Conservation (phyloP, 805 yeast species). For the Cyberlindnera maritima region DNA sequence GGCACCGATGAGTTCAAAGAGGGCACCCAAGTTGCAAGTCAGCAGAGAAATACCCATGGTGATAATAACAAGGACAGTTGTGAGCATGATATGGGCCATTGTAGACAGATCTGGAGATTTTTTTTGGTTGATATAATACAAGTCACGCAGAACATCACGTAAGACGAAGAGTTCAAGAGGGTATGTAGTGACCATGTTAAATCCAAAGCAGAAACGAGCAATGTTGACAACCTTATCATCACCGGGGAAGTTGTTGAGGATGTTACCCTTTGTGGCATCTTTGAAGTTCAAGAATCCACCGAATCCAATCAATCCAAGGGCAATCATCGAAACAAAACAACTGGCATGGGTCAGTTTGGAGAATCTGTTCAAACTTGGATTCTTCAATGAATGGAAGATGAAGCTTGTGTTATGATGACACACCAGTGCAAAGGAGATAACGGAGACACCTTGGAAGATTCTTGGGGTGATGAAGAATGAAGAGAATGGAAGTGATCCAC, state of each 20-base stretch:
- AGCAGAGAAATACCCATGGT: slow-evolving; percentile 76
- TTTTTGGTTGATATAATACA: slow-evolving; percentile 38
- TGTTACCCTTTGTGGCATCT: slow-evolving; percentile 78
- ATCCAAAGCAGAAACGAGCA: slow-evolving; percentile 87
- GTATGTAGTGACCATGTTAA: slow-evolving; percentile 88
- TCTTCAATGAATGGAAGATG: slow-evolving; percentile 78
- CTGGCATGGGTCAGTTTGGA: slow-evolving; percentile 78
- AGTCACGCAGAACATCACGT: slow-evolving; percentile 78
- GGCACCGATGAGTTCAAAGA: slow-evolving; percentile 87
- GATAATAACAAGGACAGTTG: slow-evolving; percentile 59
- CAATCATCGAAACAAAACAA: slow-evolving; percentile 75
- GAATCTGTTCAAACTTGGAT: slow-evolving; percentile 75
- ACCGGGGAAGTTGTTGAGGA: slow-evolving; percentile 80
- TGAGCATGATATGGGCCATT: slow-evolving; percentile 57
- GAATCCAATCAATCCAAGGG: slow-evolving; percentile 74
- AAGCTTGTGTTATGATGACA: slow-evolving; percentile 94
- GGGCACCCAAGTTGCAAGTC: slow-evolving; percentile 87
- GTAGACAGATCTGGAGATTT: slow-evolving; percentile 39
- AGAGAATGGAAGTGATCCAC: slow-evolving; percentile 43
- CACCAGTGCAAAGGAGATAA: slow-evolving; percentile 90
- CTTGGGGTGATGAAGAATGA: slow-evolving; percentile 57
- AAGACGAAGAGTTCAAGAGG: slow-evolving; percentile 91
- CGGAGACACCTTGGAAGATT: slow-evolving; percentile 88
- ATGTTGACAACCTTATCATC: slow-evolving; percentile 74
- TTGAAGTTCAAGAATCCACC: slow-evolving; percentile 78